Conservation (phyloP, 176 grass and related monocot species). For the Saccharum officinarum region DNA sequence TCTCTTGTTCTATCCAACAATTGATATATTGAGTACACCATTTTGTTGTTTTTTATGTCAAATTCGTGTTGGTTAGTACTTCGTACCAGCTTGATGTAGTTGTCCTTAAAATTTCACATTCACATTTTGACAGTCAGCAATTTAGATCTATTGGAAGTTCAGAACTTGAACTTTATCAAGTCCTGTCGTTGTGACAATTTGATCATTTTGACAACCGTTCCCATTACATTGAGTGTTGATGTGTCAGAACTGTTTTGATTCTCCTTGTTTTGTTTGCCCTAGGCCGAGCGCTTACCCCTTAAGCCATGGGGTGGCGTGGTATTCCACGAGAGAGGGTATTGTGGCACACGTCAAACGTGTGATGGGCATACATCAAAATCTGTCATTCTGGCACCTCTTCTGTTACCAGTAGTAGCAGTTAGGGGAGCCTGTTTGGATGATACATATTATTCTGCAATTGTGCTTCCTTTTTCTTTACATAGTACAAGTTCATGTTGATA, state of each 20-base stretch:
- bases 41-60: background rate
- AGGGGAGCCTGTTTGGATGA: slow-evolving; percentile 27
- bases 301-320: slow-evolving; percentile 74
- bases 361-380: slow-evolving; percentile 73
- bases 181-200: background rate
- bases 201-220: background rate
- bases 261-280: slow-evolving; percentile 45
- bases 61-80: background rate
- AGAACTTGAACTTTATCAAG: background rate
- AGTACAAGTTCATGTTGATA: background rate
- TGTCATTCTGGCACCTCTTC: slow-evolving; percentile 37
- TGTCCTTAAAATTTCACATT: background rate
- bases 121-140: background rate
- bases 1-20: background rate
- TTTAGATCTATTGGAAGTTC: too few species aligned
- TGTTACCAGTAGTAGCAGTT: slow-evolving; percentile 33
- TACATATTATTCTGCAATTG: background rate
- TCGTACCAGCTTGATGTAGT: background rate
- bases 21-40: too few species aligned
- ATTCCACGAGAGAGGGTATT: slow-evolving; percentile 87
- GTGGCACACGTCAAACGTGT: slow-evolving; percentile 72
- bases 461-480: background rate
- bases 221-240: background rate
- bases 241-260: background rate
- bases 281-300: slow-evolving; percentile 79